Base-by-base conservation (phyloP, 225 moss, liverwort and hornwort species). In the Physcomitrellopsis africana region DNA sequence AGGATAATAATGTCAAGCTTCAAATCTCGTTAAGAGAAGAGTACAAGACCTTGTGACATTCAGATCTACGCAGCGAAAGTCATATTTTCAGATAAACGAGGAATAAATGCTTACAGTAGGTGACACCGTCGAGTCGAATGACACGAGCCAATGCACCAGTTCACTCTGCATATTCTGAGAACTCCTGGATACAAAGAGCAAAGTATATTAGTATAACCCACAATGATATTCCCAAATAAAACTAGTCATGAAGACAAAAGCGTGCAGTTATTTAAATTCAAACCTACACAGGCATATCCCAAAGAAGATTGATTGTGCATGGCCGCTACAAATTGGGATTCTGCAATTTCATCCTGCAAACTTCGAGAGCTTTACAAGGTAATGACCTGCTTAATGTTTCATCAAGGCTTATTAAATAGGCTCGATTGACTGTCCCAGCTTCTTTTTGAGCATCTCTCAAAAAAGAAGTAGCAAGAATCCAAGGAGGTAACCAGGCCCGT, bases 61-160 rank as follows among this genome's bases (percentile, higher is more conserved):
- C 5, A 24, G 49, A 29, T 67, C 70, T 70, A 15, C 26, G 62
- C 42, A 82, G 62, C 32, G 61, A 23, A 60, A 67, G 47, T 17
- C 16, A 17, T 43, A 23, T 27, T 60, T 19, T 49, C 20, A 61
- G 26, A 43, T 65, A 67, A 51, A 11, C 56, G 52, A 79, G 69
- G 10, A 80, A 23, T 60, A 22, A 44, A 73, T 41, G 68, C 86
- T 83, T 86, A 92, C 96, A 79, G 80, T 85, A 49, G 90, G 89
- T 59, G 96, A 94, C 72, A 89, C 87, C 58, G 92, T 94, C 42
- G 94, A 92, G 77, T 97, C 94, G 77, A 97, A 97, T 47, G 96
- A 94, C 65, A 97, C 92, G 27, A 97, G 88, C 96, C 96, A 97
- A 54, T 87, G 92, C 74, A 91, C 91, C 75, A 91, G 76, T 27